These are phyloP conservation scores for Fraxinus excelsior DNA, from an alignment of 257 asterid genomes.

Conservation along the genomic window DNA sequence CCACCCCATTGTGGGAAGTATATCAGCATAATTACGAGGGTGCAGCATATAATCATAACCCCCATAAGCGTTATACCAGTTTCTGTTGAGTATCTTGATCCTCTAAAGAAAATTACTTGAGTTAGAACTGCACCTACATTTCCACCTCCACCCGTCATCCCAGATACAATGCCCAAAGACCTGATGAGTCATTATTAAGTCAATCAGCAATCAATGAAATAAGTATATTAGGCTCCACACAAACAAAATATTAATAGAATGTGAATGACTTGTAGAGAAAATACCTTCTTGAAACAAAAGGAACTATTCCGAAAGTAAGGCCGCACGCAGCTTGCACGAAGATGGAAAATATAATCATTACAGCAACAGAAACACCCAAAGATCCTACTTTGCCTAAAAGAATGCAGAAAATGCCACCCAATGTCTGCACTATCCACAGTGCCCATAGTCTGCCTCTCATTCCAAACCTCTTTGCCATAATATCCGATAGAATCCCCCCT, in stretches of 20 bases:
- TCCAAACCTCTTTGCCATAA: slow-evolving; percentile 55
- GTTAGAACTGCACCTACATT: slow-evolving; percentile 74
- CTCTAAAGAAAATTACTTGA: slow-evolving; percentile 78
- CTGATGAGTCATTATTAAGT: slow-evolving; percentile 26
- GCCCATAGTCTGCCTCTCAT: slow-evolving; percentile 90
- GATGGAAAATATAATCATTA: slow-evolving; percentile 71
- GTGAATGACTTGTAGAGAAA: not conserved
- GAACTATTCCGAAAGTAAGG: slow-evolving; percentile 83
- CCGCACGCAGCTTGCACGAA: slow-evolving; percentile 96
- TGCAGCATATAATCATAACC: slow-evolving; percentile 70
- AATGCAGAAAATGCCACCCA: slow-evolving; percentile 74
- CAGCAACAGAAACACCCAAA: slow-evolving; percentile 49
- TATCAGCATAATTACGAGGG: slow-evolving; percentile 45
- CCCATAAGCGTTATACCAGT: slow-evolving; percentile 79
- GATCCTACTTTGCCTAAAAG: slow-evolving; percentile 63
- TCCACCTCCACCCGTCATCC: slow-evolving; percentile 95
- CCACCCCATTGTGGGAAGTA: slow-evolving; percentile 98
- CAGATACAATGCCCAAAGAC: slow-evolving; percentile 73
- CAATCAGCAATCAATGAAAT: not conserved
- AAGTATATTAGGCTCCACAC: not conserved
- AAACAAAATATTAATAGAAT: not conserved
- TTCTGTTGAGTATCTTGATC: slow-evolving; percentile 67
- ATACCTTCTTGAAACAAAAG: slow-evolving; percentile 81
- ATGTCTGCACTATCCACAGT: slow-evolving; percentile 64
- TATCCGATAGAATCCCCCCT: slow-evolving; percentile 78